Percentiles rank a stretch among this genome's conserved stretches.
These are phyloP conservation scores for Guadua angustifolia DNA, from an alignment of 176 grass and related monocot genomes.

Conservation along the genomic window DNA sequence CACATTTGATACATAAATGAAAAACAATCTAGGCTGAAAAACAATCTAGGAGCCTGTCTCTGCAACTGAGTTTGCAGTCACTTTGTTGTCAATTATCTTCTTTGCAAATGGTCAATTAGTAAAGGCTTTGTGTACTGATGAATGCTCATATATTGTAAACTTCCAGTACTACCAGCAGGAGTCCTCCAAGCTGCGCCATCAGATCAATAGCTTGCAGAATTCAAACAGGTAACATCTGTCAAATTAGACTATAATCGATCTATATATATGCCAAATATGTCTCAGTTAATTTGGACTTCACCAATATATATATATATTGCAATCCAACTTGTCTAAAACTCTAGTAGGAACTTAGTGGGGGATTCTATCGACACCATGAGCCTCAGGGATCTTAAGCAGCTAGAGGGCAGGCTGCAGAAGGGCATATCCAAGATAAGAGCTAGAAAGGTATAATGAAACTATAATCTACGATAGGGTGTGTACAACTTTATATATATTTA, in stretches of 20 bases:
- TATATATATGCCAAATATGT: neutral
- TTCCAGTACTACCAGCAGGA: constrained; percentile 90
- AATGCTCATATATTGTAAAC: constrained; percentile 11
- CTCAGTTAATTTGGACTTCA: no score
- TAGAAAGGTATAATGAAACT: constrained; percentile 66
- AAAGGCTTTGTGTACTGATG: constrained; percentile 11
- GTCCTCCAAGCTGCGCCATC: constrained; percentile 71
- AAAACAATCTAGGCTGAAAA: neutral
- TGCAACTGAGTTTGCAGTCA: neutral
- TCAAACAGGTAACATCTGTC: constrained; percentile 65
- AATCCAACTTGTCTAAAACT: constrained; percentile 34
- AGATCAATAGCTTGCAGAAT: constrained; percentile 68
- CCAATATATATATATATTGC: neutral
- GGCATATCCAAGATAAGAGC: constrained; percentile 83
- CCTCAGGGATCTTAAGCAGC: constrained; percentile 65
- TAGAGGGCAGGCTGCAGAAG: constrained; percentile 75
- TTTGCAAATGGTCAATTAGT: neutral
- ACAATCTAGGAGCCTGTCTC: neutral
- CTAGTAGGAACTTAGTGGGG: constrained; percentile 64
- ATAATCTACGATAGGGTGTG: neutral
- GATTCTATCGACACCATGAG: constrained; percentile 59
- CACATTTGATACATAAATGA: neutral
- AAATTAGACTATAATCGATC: constrained; percentile 15
- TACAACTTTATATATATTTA: neutral
- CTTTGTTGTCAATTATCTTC: neutral